These are phyloP conservation scores for Rosa chinensis DNA, from an alignment of 306 rosid species.

Conservation along the genomic window DNA sequence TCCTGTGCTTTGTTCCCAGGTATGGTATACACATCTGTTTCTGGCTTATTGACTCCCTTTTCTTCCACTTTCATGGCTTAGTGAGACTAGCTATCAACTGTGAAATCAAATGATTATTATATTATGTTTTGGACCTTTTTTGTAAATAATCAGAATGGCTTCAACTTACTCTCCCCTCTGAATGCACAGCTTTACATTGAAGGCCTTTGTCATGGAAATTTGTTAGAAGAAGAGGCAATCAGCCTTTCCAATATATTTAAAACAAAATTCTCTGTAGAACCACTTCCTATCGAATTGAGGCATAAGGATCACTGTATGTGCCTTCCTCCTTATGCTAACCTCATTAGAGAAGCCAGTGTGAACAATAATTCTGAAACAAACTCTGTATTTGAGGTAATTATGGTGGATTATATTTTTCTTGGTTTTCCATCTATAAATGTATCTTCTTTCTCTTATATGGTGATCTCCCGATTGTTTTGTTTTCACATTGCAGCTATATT, in stretches of 20 bases:
- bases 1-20: constrained; percentile 86
- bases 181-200: constrained; percentile 71
- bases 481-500: constrained; percentile 73
- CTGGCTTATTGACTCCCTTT: neutral
- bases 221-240: constrained; percentile 74
- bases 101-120: neutral
- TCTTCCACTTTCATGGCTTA: neutral
- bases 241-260: constrained; percentile 66
- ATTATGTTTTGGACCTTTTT: neutral
- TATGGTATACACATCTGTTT: constrained; percentile 19
- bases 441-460: neutral
- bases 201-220: constrained; percentile 94
- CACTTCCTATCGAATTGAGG: constrained; percentile 70
- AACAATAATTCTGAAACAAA: constrained; percentile 79
- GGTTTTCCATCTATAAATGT: constrained; percentile 14
- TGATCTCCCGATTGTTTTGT: constrained; percentile 16
- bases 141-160: constrained; percentile 5
- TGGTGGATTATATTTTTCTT: neutral
- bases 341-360: constrained; percentile 69
- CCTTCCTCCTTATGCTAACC: constrained; percentile 68
- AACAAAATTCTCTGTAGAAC: constrained; percentile 51
- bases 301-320: constrained; percentile 69
- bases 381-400: constrained; percentile 87
- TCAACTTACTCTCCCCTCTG: constrained; percentile 22
- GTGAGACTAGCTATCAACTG: neutral